Conservation (phyloP, 495 filamentous ascomycete genomes). For the Pseudomonodictys pantanalensis region DNA sequence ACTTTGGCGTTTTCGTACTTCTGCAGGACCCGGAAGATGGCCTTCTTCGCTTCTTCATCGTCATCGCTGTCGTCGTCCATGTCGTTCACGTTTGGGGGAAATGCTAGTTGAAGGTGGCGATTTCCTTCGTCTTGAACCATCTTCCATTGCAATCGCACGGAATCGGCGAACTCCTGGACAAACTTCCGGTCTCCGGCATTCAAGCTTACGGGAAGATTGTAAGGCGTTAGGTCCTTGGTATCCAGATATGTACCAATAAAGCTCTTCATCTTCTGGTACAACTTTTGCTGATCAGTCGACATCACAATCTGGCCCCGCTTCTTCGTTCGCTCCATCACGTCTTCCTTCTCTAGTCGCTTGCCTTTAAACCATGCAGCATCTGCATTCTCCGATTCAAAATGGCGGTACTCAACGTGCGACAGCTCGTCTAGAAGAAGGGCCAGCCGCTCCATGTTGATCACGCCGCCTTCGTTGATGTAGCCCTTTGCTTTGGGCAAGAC, state of each 20-base stretch:
- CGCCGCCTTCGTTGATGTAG: constrained; percentile 93
- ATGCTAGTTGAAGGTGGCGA: constrained; percentile 71
- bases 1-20: constrained; percentile 87
- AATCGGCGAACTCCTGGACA: constrained; percentile 80
- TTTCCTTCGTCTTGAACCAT: constrained; percentile 75
- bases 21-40: constrained; percentile 77
- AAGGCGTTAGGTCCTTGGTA: constrained; percentile 45
- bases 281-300: constrained; percentile 72
- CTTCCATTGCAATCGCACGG: constrained; percentile 76
- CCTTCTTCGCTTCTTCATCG: constrained; percentile 82
- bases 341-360: constrained; percentile 65
- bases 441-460: constrained; percentile 81
- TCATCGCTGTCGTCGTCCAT: constrained; percentile 54
- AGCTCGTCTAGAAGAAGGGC: constrained; percentile 77
- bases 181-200: constrained; percentile 88
- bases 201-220: constrained; percentile 72
- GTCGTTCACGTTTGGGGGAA: constrained; percentile 51
- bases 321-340: constrained; percentile 60
- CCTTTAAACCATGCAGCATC: constrained; percentile 88
- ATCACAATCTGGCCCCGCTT: constrained; percentile 65
- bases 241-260: constrained; percentile 64
- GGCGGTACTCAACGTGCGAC: constrained; percentile 78
- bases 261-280: constrained; percentile 78
- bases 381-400: constrained; percentile 86
- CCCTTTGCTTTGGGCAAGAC: constrained; percentile 83